These are phyloP conservation scores for Didymella segeticola DNA, from an alignment of 2,329 filamentous ascomycete genomes.

Conservation along the genomic window DNA sequence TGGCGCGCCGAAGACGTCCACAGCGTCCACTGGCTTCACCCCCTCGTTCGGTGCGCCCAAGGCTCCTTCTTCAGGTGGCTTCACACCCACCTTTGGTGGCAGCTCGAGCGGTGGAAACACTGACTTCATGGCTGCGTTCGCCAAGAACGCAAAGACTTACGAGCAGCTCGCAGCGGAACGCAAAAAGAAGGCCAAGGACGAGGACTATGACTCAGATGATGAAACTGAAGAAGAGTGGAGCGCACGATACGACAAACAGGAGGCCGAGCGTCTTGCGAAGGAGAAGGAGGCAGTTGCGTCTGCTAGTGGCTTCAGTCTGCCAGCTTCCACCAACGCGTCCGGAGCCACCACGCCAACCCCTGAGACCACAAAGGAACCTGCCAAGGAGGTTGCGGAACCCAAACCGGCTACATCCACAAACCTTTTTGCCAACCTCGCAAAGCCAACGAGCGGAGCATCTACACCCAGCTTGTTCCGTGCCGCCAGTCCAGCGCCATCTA, in stretches of 20 bases:
- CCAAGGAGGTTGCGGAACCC: not conserved
- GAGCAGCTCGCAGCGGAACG: constrained; percentile 43
- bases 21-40: constrained; percentile 11
- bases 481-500: constrained; percentile 41
- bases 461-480: constrained; percentile 33
- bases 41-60: constrained; percentile 13
- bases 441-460: constrained; percentile 31
- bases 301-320: constrained; percentile 29
- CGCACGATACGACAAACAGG: constrained; percentile 38
- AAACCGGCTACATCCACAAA: constrained; percentile 23
- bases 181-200: constrained; percentile 45
- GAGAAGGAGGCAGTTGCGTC: constrained; percentile 33
- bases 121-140: constrained; percentile 40
- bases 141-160: constrained; percentile 38
- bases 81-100: constrained; percentile 23
- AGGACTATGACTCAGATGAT: constrained; percentile 47
- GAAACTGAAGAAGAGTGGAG: constrained; percentile 45
- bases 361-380: constrained; percentile 1
- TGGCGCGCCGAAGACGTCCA: not conserved
- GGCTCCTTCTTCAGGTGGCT: constrained; percentile 8
- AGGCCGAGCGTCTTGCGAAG: constrained; percentile 38
- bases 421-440: constrained; percentile 27
- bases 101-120: constrained; percentile 20
- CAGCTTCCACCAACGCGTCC: constrained; percentile 14
- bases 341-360: constrained; percentile 9